Evolutionary conservation across 169 alveolate species (phyloP).

Genomic region (Eimeria sp.): DNA sequence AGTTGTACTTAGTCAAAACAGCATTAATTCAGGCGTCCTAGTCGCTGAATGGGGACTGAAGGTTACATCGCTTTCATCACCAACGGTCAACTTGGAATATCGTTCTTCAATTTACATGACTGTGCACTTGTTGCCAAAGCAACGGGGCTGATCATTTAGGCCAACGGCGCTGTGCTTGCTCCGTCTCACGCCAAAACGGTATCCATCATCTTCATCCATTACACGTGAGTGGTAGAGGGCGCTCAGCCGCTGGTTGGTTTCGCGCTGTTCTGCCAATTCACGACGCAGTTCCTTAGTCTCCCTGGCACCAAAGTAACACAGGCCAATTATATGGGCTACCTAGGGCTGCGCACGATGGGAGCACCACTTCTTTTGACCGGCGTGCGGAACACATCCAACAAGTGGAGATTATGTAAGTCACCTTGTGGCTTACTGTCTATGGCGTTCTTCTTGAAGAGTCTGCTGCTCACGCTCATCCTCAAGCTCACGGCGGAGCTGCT

Average conservation of each 20-base stretch:
- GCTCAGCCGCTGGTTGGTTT: conserved; percentile 65
- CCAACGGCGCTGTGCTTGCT: conserved; percentile 76
- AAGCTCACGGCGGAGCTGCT: conserved; percentile 73
- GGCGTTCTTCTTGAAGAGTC: conserved; percentile 60
- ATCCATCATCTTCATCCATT: conserved; percentile 61
- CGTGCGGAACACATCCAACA: not conserved
- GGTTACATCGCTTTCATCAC: not conserved
- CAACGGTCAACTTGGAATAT: not conserved
- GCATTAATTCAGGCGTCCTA: not conserved
- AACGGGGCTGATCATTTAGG: conserved; percentile 60
- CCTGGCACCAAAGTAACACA: conserved; percentile 4
- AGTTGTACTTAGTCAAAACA: not conserved
- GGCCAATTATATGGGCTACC: not conserved
- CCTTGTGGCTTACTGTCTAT: conserved; percentile 34
- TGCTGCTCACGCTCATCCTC: conserved; percentile 79
- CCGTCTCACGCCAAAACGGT: conserved; percentile 69
- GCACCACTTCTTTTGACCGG: too few species aligned
- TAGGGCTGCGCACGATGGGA: not conserved
- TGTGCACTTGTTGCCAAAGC: conserved; percentile 65
- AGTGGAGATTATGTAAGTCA: not conserved
- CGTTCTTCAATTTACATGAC: conserved; percentile 10
- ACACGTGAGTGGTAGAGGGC: conserved; percentile 62
- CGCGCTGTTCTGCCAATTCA: conserved; percentile 73
- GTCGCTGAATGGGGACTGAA: not conserved
- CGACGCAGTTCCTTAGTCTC: conserved; percentile 79